Conservation (phyloP, 768 basidiomycete genomes). For the Thelephora aurantiotincta region DNA sequence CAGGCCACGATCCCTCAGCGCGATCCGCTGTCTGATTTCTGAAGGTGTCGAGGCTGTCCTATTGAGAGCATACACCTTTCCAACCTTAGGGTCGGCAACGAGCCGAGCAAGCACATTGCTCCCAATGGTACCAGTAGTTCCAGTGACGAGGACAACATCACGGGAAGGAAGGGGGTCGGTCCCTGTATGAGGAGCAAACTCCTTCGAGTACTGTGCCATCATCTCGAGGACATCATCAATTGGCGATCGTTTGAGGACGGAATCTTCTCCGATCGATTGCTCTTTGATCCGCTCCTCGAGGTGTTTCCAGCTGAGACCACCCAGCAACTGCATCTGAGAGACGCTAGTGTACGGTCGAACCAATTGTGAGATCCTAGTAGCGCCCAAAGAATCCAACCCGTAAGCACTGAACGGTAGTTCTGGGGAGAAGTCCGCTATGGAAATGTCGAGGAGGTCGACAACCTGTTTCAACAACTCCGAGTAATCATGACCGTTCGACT, state of each 20-base stretch:
- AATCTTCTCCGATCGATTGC: too few relatives aligned
- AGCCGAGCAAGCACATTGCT: constrained; percentile 14
- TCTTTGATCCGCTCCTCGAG: constrained; percentile 6
- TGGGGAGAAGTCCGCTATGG: constrained; percentile 19
- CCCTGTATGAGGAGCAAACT: constrained; percentile 5
- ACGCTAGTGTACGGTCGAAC: constrained; percentile 17
- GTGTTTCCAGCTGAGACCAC: constrained; percentile 18
- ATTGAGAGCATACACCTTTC: background rate
- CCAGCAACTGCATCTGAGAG: constrained; percentile 24
- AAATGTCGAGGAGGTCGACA: constrained; percentile 17
- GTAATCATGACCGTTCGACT: background rate
- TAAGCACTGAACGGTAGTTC: constrained; percentile 27
- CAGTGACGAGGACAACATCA: constrained; percentile 17
- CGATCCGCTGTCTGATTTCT: constrained; percentile 14
- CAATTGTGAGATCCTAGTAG: constrained; percentile 20
- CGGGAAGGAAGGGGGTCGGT: background rate
- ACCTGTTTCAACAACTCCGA: constrained; percentile 2
- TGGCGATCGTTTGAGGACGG: too few relatives aligned
- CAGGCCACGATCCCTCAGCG: constrained; percentile 18
- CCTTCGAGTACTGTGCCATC: constrained; percentile 25
- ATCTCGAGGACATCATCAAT: constrained; percentile 19
- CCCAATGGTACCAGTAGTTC: constrained; percentile 19
- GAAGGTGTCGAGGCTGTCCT: constrained; percentile 8
- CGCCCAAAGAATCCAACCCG: constrained; percentile 28
- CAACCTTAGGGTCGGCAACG: constrained; percentile 7